Conservation (phyloP, 257 asterid species). For the Rhazya stricta region DNA sequence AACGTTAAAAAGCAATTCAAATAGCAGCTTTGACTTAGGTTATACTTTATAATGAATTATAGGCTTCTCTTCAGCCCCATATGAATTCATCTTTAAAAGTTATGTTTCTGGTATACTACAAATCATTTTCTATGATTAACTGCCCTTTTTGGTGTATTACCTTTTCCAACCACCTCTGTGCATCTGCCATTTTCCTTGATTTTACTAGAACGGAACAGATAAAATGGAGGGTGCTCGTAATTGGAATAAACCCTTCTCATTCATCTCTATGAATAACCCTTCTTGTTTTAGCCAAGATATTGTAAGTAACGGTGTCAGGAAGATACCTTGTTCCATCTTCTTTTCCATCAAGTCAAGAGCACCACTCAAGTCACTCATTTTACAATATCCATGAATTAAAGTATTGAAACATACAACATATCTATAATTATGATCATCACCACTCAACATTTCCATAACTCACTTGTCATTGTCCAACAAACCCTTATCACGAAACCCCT, state of each 20-base stretch:
- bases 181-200: constrained; percentile 69
- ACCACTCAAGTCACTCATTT: constrained; percentile 41
- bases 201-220: constrained; percentile 61
- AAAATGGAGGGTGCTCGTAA: constrained; percentile 50
- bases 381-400: constrained; percentile 59
- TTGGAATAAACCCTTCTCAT: constrained; percentile 56
- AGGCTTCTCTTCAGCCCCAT: too few relatives aligned
- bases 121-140: constrained; percentile 7
- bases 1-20: too few relatives aligned
- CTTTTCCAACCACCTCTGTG: constrained; percentile 53
- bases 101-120: neutral
- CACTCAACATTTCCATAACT: constrained; percentile 53
- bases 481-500: too few relatives aligned
- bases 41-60: too few relatives aligned
- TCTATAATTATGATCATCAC: constrained; percentile 23
- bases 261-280: constrained; percentile 69
- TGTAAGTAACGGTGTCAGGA: constrained; percentile 66
- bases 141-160: constrained; percentile 46
- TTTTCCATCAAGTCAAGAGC: constrained; percentile 48
- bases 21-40: too few relatives aligned
- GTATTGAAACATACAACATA: constrained; percentile 71
- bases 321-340: constrained; percentile 49
- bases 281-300: constrained; percentile 65
- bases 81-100: too few relatives aligned
- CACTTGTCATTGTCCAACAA: constrained; percentile 50